phyloP scores from a whole-genome alignment of 441 rosid genomes.

The Isatis lusitanica region DNA sequence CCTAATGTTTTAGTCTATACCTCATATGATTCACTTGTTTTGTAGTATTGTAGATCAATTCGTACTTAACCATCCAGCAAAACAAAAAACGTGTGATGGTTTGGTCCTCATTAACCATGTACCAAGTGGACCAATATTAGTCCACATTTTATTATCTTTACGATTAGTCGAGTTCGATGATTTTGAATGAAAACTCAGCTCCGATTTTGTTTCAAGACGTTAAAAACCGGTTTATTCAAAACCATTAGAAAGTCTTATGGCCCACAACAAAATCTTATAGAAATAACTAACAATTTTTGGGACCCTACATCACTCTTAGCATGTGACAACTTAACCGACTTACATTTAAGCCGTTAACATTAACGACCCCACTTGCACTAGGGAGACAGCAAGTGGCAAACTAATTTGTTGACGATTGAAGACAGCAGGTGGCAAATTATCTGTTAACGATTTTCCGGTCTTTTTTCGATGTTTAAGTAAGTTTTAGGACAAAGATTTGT shows the following conservation, averaged over 20 bases:
- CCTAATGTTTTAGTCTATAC: background rate
- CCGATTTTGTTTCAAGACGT: background rate
- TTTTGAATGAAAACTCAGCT: background rate
- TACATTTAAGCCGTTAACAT: slow-evolving; percentile 12
- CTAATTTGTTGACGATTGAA: background rate
- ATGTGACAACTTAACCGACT: slow-evolving; percentile 27
- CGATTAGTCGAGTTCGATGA: background rate
- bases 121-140: background rate
- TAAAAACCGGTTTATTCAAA: slow-evolving; percentile 6
- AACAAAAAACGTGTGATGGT: background rate
- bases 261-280: slow-evolving; percentile 12
- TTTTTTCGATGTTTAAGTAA: background rate
- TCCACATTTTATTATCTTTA: background rate
- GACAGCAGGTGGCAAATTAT: slow-evolving; percentile 18
- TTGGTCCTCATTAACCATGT: background rate
- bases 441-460: background rate
- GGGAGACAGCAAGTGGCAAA: slow-evolving; percentile 11
- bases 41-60: background rate
- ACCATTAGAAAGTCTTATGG: background rate
- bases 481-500: too few relatives aligned
- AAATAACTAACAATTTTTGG: slow-evolving; percentile 9
- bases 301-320: slow-evolving; percentile 20
- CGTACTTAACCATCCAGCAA: background rate
- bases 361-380: slow-evolving; percentile 26
- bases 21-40: background rate